phyloP scores from a whole-genome alignment of 352 stramenopile species.

The Pythium pectinolyticum region DNA sequence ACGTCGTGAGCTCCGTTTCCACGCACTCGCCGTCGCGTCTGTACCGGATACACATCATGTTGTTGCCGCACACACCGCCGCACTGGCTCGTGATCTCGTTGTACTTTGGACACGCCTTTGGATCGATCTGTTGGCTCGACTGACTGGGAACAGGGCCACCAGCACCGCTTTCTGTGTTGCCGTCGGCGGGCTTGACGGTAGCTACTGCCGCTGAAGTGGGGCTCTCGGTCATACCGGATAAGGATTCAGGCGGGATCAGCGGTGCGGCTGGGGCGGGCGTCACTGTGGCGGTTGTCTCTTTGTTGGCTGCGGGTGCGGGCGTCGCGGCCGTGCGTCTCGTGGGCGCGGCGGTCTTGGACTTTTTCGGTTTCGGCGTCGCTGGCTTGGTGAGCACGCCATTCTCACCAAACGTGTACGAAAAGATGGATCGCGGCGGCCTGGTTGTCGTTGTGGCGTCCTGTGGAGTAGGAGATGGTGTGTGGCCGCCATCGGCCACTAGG shows the following conservation, averaged over 20 bases:
- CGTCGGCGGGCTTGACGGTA: neutral
- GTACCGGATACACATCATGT: slow-evolving; percentile 23
- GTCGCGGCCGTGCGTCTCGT: neutral
- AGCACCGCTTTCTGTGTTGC: neutral
- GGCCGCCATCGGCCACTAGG: neutral
- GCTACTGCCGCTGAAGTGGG: too few relatives aligned
- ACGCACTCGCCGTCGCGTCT: slow-evolving; percentile 13
- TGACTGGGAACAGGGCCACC: too few relatives aligned
- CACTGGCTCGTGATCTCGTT: slow-evolving; percentile 25
- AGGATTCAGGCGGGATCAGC: neutral
- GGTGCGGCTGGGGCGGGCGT: too few relatives aligned
- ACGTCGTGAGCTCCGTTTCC: slow-evolving; percentile 1
- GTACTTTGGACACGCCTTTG: slow-evolving; percentile 13
- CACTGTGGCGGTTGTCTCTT: neutral
- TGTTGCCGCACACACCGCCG: slow-evolving; percentile 21
- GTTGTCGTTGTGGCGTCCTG: neutral
- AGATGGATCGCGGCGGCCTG: neutral
- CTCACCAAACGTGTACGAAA: neutral
- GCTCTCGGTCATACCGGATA: slow-evolving; percentile 8
- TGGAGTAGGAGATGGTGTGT: neutral
- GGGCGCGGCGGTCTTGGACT: neutral
- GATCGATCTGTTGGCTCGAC: neutral
- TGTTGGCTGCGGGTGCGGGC: neutral
- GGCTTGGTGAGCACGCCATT: neutral
- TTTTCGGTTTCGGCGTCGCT: neutral